Evolutionary conservation across 2,329 filamentous ascomycete genomes (phyloP), one percentile per base, ranked within the genome.

Genomic region (Penicillium sp.): DNA sequence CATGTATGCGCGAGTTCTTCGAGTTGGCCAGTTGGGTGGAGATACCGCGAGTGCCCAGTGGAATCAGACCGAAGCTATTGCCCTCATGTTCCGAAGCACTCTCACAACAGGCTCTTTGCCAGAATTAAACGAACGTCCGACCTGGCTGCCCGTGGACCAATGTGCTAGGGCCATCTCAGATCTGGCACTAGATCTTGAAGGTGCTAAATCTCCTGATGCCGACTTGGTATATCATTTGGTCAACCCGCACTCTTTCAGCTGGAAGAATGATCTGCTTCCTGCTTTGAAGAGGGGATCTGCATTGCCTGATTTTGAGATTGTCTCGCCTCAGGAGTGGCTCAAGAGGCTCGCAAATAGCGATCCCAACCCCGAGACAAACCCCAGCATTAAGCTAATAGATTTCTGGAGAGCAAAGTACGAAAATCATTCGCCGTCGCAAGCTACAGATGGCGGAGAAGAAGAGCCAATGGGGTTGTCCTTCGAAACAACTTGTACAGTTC

Each of bases 331-430:
- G 15, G 61, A 71, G 29, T 74, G 72, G 72, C 36, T 75, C n/a
- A 52, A 47, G 20, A 60, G 60, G 27, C 50, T 74, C 9, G 69
- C 75, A 1, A 69, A 66, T 1, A 76, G 75, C 3, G 76, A 82
- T 34, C 73, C 71, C 9, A 78, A 84, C 61, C 75, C 78, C 0
- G 52, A 71, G 23, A 68, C 60, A 23, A 84, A 83, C 54, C 80
- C 80, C 2, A 75, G 78, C 1, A 72, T 81, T 56, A 82, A 82
- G 63, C 68, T 83, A 0, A 51, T 82, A 2, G 79, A 81, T 40
- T 84, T 80, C 66, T 83, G 82, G 56, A 62, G 68, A 7, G 69
- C 69, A 0, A 83, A 82, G 56, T 84, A 83, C 52, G 75, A 29
- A 24, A 29, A 42, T 29, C 21, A 26, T 29, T 4, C 17, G 29